Base-by-base conservation (phyloP, 257 asterid species). In the Lantana camara region DNA sequence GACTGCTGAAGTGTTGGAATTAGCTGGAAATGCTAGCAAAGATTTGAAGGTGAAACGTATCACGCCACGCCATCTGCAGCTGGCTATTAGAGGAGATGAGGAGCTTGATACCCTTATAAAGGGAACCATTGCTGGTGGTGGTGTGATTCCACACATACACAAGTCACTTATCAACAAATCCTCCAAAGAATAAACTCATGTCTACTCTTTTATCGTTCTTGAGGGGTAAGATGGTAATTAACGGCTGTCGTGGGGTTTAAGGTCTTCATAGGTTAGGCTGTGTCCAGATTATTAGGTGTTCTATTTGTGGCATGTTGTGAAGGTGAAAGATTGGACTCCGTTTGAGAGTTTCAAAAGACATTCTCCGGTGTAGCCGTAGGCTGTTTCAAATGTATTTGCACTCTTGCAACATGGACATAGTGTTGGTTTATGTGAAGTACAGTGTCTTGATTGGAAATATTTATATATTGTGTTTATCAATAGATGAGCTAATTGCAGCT, bases 11-110 rank as follows among this genome's bases (percentile, higher is more conserved):
- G 83, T 74, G 29, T 24, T 79, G 69, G 84, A 79, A 60, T 51
- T 79, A 79, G 84, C 84, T 20, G 84, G 84, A 57, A 79, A 79
- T 44, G 81, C 84, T 2, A 79, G 84, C 3, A 79, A 79, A 70
- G 84, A 79, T 52, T 56, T 79, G 72, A 79, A 79, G 67, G 84
- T 79, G 51, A 79, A 79, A 53, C 81, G 84, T 64, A 79, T 79
- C 69, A 79, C 84, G 0, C 84, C 84, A 2, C 67, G 81, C 1
- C 84, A 79, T 72, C 74, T 79, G 29, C 84, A 79, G 80, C 72
- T 79, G 67, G 83, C 83, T 5, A 74, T 78, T 7, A 77, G 83
- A 2, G 83, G 83, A 6, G 83, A 78, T 9, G 83, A 78, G 63
- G 83, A 78, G 19, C 80, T 78, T 3, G 79, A 77, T 30, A 77